Base-by-base conservation (phyloP, 2,329 filamentous ascomycete species). In the Periconia macrospinosa region DNA sequence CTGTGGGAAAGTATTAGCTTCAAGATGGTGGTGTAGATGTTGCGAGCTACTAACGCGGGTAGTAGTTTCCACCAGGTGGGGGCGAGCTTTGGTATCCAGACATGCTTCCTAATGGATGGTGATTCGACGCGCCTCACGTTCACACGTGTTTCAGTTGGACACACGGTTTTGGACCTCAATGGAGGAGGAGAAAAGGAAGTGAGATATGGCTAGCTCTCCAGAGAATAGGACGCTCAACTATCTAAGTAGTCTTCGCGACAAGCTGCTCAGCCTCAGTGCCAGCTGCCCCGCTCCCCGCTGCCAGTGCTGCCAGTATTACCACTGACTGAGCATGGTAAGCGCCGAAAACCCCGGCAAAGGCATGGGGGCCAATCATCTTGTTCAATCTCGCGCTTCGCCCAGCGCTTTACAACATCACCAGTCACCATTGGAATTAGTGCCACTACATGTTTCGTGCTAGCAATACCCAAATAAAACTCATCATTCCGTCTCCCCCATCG, bases 21-120 rank as follows among this genome's bases (percentile, higher is more conserved):
- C 5, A n/a, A 37, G 33, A 13, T 37, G 33, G 11, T 37, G 33
- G 18, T 14, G 8, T 19, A 17, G n/a, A n/a, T n/a, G n/a, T n/a
- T n/a, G n/a, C n/a, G n/a, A n/a, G 15, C 27, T 41, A 63, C 67
- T 63, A 54, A 70, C 67, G 62, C 57, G 70, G 69, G 48, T 72
- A 74, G 53, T 72, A 74, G 52, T 72, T 70, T 15, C 70, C 70
- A 47, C 66, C 61, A 9, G 70, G 67, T 37, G 70, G 69, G 52
- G 70, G 70, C 45, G 60, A 70, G 52, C 59, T 58, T 47, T 67
- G 59, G 43, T 58, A 68, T 53, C 67, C 66, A 27, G 70, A 71
- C 67, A 71, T 72, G 37, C 27, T 58, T 49, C 33, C 33, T n/a
- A 33, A 33, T 33, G n/a, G 23, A 14, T 41, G 2, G 19, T 30